phyloP scores from a whole-genome alignment of 352 stramenopile species.

The Globisporangium iwayamae region DNA sequence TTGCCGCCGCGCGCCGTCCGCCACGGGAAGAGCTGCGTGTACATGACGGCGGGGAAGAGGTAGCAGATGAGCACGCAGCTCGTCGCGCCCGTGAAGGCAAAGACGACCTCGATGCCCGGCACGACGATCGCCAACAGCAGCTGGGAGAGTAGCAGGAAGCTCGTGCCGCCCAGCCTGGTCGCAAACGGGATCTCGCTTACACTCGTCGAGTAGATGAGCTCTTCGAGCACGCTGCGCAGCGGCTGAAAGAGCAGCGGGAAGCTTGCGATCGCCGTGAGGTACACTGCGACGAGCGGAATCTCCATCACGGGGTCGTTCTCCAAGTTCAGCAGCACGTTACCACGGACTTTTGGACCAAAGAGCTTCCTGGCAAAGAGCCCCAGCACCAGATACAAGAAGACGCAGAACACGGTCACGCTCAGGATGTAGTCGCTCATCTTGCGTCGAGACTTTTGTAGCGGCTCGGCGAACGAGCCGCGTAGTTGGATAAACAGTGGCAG shows the following conservation, averaged over 20 bases:
- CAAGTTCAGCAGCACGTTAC: constrained; percentile 81
- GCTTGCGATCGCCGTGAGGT: constrained; percentile 66
- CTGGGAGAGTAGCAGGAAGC: constrained; percentile 50
- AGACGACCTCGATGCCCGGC: constrained; percentile 54
- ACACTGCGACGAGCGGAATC: constrained; percentile 61
- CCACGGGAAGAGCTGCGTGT: constrained; percentile 50
- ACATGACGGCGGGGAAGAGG: constrained; percentile 39
- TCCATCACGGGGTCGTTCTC: constrained; percentile 69
- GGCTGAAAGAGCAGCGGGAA: constrained; percentile 78
- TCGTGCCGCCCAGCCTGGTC: constrained; percentile 47
- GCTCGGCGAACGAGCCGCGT: constrained; percentile 52
- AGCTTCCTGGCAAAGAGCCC: constrained; percentile 47
- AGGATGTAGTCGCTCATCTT: constrained; percentile 60
- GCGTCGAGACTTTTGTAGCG: constrained; percentile 33
- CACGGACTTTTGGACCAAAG: constrained; percentile 50
- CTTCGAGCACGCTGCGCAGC: constrained; percentile 55
- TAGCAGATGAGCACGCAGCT: constrained; percentile 48
- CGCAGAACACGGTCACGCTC: constrained; percentile 44
- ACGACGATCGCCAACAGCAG: constrained; percentile 53
- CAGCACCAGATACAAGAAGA: constrained; percentile 61
- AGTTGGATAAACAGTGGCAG: constrained; percentile 72
- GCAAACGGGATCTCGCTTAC: constrained; percentile 45
- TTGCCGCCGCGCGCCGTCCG: constrained; percentile 9
- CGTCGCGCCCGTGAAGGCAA: constrained; percentile 46
- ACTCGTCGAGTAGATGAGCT: constrained; percentile 45